Evolutionary conservation across 75 land plant species (phyloP).

Genomic region (Pinus albicaulis): DNA sequence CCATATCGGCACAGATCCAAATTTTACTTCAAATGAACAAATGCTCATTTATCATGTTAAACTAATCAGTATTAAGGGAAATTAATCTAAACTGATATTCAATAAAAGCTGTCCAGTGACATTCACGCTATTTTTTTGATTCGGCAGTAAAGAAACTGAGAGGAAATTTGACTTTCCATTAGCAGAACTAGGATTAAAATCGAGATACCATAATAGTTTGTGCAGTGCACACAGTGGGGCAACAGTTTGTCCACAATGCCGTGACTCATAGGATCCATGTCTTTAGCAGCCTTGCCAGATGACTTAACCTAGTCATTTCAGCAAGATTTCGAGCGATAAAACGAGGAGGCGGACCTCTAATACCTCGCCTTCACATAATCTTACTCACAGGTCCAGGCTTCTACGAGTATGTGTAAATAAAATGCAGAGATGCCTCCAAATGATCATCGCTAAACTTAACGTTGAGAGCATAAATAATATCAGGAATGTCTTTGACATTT

Average conservation of each 20-base stretch:
- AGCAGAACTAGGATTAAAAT: neutral
- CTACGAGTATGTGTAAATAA: conserved; percentile 1
- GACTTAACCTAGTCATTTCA: conserved; percentile 7
- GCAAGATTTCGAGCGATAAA: conserved; percentile 16
- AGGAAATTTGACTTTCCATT: too few relatives aligned
- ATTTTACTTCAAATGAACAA: too few relatives aligned
- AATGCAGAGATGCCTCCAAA: neutral
- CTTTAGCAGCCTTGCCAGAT: neutral
- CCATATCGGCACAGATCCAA: too few relatives aligned
- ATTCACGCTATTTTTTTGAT: too few relatives aligned
- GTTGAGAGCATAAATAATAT: too few relatives aligned
- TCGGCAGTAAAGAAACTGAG: too few relatives aligned
- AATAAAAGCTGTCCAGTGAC: too few relatives aligned
- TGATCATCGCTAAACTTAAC: too few relatives aligned
- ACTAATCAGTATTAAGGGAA: too few relatives aligned
- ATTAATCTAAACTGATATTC: too few relatives aligned
- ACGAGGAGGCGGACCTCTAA: conserved; percentile 25
- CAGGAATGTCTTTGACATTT: too few relatives aligned
- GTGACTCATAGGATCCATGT: conserved; percentile 10
- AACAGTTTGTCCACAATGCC: conserved; percentile 10
- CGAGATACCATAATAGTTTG: conserved; percentile 11
- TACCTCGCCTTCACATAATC: conserved; percentile 15
- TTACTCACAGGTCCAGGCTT: neutral
- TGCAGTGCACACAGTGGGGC: conserved; percentile 19
- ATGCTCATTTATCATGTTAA: too few relatives aligned